Evolutionary conservation across 2,329 filamentous ascomycete genomes (phyloP).

Genomic region (Pyrenophora seminiperda): DNA sequence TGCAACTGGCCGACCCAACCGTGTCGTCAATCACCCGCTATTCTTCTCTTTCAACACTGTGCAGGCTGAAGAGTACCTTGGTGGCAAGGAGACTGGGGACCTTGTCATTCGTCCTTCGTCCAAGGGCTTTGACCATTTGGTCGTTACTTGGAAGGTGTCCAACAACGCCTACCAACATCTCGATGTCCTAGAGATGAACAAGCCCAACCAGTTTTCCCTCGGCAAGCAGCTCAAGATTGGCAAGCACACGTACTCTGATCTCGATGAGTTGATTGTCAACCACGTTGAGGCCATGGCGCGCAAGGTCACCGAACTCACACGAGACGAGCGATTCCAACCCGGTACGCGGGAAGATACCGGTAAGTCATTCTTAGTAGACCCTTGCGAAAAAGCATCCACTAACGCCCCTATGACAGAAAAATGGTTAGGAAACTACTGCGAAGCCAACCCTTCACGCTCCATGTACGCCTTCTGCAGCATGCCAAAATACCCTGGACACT

Average conservation of each 20-base stretch:
- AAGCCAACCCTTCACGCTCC: conserved; percentile 91
- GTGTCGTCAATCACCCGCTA: conserved; percentile 96
- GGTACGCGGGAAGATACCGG: conserved; percentile 80
- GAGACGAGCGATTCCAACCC: conserved; percentile 90
- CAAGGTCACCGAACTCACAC: conserved; percentile 96
- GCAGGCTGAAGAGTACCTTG: conserved; percentile 92
- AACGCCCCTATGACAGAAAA: conserved; percentile 64
- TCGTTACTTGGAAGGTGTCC: conserved; percentile 97
- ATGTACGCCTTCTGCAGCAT: conserved; percentile 97
- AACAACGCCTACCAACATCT: conserved; percentile 98
- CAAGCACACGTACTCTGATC: conserved; percentile 90
- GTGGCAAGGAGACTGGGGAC: conserved; percentile 82
- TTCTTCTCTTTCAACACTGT: conserved; percentile 92
- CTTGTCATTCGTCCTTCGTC: conserved; percentile 94
- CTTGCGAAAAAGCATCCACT: conserved; percentile 5
- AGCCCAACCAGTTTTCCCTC: conserved; percentile 94
- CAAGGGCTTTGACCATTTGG: conserved; percentile 92
- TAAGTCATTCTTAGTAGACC: conserved; percentile 56
- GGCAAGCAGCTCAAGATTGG: conserved; percentile 85
- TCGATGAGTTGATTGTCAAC: conserved; percentile 95
- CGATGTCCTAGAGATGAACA: conserved; percentile 94
- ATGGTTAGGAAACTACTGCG: conserved; percentile 95
- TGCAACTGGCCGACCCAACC: conserved; percentile 80
- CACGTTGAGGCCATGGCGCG: conserved; percentile 97
- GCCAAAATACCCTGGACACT: conserved; percentile 89